Base-by-base conservation (phyloP, 768 basidiomycete genomes). In the Myochromella boudieri region DNA sequence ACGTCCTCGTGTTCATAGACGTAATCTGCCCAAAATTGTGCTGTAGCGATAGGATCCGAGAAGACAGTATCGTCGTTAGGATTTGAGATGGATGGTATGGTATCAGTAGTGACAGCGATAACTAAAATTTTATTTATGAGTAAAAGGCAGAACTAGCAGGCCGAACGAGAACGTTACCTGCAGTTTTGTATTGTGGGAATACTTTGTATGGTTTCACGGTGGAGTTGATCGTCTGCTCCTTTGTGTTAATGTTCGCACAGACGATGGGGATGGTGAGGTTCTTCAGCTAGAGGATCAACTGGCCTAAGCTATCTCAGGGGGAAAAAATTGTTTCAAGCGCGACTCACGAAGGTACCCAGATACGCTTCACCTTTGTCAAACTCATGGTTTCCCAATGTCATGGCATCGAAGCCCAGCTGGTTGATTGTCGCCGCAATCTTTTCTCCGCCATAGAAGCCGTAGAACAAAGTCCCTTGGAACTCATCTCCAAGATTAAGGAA, bases 371-470 rank as follows among this genome's bases (percentile, higher is more conserved):
- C 46, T 38, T 47, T 40, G 21, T 47, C 46, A 14, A 46, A 46
- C 28, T 46, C 44, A 29, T 46, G 44, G 24, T 46, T 46, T 22
- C 44, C 44, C 37, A 46, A 22, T 7, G 37, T 37, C 44, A 46
- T 37, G 24, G 44, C 44, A 28, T 46, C 44, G 15, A 46, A 46
- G 18, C 44, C 44, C 25, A 46, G 17, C 27, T 39, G 44, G 24
- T 46, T 46, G 44, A 46, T 46, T 26, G 36, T 46, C 9, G 37
- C 37, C 17, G 44, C 44, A 21, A 46, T 46, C 18, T 46, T 46
- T 20, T 47, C 46, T 11, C 46, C 46, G 1, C 46, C 46, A 26
- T 47, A 47, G 31, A 47, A 47, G 15, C 38, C 33, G 29, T 47
- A 47, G 22, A 31, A 47, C 3, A 47, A 32, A 14, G 46, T 47